Evolutionary conservation across 1,284 basidiomycete species (phyloP), one percentile per base, ranked within the genome.

Genomic region (Ganoderma sinense): DNA sequence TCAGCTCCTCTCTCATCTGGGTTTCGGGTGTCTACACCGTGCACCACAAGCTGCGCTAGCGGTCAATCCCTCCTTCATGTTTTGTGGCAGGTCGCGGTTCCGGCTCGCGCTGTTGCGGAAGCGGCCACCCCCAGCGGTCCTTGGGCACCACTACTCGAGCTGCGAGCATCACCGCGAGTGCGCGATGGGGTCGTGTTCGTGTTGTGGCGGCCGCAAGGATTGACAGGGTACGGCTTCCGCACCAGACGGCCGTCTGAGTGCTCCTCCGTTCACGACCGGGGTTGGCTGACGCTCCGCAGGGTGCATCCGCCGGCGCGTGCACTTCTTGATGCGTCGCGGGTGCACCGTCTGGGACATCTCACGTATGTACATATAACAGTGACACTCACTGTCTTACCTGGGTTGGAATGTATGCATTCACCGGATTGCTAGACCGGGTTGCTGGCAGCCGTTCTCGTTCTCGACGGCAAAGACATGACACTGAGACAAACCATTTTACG

Each of bases 191-290:
- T 69, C 63, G 73, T 64, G 20, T 39, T 59, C 71, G 71, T 66
- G 65, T 74, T 70, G 71, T 74, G 73, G 73, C 73, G 73, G 73
- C 71, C 73, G 73, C 73, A 74, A 74, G 73, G 73, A 74, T 74
- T 74, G 71, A 68, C 69, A 69, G 64, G 68, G 58, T 63, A 62
- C 62, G 62, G 67, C 61, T 65, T 40, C 66, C 65, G 61, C 66
- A 65, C 51, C 63, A 65, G 66, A 20, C 60, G 41, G 66, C 60
- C 55, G 29, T 40, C 10, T 36, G 33, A 36, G 58, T 48, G 7
- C 2, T 33, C 14, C 13, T 14, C n/a, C 39, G 2, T 11, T 29
- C n/a, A 6, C n/a, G 29, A 33, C 59, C n/a, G n/a, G 31, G 33
- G 13, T 31, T 43, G 26, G 11, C 29, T 39, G 1, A 2, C 20